phyloP scores from a whole-genome alignment of 2,329 filamentous ascomycete genomes.

The Pseudocercospora crystallina region DNA sequence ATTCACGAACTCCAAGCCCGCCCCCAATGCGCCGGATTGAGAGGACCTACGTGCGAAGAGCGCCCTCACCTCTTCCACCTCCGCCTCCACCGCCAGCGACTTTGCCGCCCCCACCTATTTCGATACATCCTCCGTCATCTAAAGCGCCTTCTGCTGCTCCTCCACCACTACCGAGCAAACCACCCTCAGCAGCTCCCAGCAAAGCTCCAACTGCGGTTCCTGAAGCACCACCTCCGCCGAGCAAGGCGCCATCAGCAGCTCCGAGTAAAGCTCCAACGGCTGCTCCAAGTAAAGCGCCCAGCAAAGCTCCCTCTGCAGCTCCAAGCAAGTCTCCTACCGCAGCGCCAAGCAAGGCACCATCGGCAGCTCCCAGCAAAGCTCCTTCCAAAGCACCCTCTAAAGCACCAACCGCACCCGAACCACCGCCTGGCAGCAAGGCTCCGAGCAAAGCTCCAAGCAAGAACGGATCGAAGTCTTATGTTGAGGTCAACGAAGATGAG shows the following conservation, averaged over 20 bases:
- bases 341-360: conserved; percentile 19
- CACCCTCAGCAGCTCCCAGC: conserved; percentile 15
- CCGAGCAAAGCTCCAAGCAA: conserved; percentile 17
- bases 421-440: conserved; percentile 1
- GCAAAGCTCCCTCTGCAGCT: conserved; percentile 16
- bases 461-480: conserved; percentile 36
- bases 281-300: conserved; percentile 11
- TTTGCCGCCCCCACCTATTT: conserved; percentile 16
- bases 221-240: conserved; percentile 20
- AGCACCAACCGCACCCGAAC: neutral
- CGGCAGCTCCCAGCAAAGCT: conserved; percentile 9
- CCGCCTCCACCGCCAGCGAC: conserved; percentile 12
- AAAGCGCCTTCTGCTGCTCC: conserved; percentile 15
- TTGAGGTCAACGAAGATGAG: conserved; percentile 42
- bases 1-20: conserved; percentile 19
- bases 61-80: conserved; percentile 13
- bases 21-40: conserved; percentile 21
- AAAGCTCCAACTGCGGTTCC: conserved; percentile 17
- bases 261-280: conserved; percentile 26
- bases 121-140: conserved; percentile 20
- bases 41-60: conserved; percentile 24
- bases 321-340: conserved; percentile 24
- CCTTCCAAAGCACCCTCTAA: conserved; percentile 19
- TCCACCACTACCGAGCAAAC: conserved; percentile 13
- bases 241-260: conserved; percentile 22